phyloP scores from a whole-genome alignment of 257 asterid genomes.

The Salvia miltiorrhiza region DNA sequence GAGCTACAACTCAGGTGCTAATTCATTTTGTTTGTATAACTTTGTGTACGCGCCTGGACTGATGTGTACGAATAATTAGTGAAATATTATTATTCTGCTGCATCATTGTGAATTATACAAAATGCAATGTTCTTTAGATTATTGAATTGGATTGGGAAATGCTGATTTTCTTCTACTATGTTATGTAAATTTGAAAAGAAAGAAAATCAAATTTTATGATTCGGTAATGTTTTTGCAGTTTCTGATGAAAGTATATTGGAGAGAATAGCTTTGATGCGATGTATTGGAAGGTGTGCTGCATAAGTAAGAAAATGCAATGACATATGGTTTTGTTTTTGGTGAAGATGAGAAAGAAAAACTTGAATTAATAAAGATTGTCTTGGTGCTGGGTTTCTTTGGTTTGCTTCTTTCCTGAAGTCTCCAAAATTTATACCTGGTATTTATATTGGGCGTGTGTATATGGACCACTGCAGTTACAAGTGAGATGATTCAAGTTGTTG shows the following conservation, averaged over 20 bases:
- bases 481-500: neutral
- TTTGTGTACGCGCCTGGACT: neutral
- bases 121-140: slow-evolving; percentile 8
- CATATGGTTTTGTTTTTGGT: neutral
- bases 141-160: slow-evolving; percentile 14
- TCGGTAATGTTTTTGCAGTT: neutral
- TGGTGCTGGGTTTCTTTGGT: neutral
- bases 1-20: slow-evolving; percentile 63
- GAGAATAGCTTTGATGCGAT: neutral
- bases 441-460: neutral
- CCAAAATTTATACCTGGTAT: neutral
- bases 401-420: neutral
- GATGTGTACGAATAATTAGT: slow-evolving; percentile 8
- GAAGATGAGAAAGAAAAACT: neutral
- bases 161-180: neutral
- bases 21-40: neutral
- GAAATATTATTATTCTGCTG: neutral
- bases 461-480: neutral
- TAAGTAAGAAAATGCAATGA: neutral
- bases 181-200: neutral
- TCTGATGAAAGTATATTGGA: neutral
- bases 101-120: slow-evolving; percentile 6
- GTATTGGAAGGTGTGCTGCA: neutral
- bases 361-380: neutral
- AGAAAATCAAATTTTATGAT: neutral